Evolutionary conservation across 2,329 filamentous ascomycete genomes (phyloP), one percentile per base, ranked within the genome.

Genomic region (Ceratocystis variospora): DNA sequence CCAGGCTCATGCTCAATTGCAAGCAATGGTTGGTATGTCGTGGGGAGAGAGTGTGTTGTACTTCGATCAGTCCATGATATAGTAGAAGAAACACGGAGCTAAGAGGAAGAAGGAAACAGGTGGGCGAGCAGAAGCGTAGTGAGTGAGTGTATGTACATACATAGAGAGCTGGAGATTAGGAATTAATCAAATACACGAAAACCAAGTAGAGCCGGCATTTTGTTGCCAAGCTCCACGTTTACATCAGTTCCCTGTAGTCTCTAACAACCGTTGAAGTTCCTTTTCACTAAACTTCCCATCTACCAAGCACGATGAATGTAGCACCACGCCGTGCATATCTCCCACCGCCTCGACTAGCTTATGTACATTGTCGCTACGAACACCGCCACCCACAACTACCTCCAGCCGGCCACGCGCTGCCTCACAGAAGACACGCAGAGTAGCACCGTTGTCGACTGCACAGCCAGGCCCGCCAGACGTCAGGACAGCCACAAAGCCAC

Each of bases 301-400:
- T 8, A 57, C 65, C 46, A 70, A 57, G 53, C 69, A 70, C 37
- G 69, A 70, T 17, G 68, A 68, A 66, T 70, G 69, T 12, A 70
- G 37, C 57, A 63, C 66, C n/a, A 69, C 68, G 2, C 65, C 53
- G 8, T 45, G 22, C n/a, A 19, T 65, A 12, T 50, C 33, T 1
- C 64, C 64, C 8, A 68, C 25, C 1, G 53, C 65, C 17, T 31
- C 10, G 17, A 62, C 59, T 8, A 67, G 65, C 59, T 62, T 53
- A 5, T 22, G 44, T 6, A 79, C 71, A 66, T 80, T 81, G n/a
- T 66, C 66, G 55, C 73, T 75, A 55, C 80, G 74, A 19, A 83
- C 75, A 0, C 81, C 81, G 0, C 82, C 82, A 0, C 81, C 81
- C 3, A 81, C 74, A 15, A 84, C 76, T 59, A 84, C 72, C 71